Base-by-base conservation (phyloP, 331 rosid genomes). In the Stylosanthes scabra region DNA sequence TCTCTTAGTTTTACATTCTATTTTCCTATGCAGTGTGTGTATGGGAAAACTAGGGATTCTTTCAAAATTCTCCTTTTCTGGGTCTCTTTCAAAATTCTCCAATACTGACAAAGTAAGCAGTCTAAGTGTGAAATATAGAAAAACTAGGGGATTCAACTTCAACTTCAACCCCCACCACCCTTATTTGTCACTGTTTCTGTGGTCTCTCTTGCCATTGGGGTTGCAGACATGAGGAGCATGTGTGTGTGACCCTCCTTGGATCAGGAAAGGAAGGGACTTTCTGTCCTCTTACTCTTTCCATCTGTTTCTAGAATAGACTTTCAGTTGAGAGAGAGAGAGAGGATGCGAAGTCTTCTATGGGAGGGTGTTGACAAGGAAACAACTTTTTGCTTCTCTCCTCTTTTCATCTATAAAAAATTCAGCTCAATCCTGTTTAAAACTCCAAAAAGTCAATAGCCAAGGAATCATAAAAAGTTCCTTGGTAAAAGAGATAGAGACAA, bases 341-440 rank as follows among this genome's bases (percentile, higher is more conserved):
- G 49, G 3, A 51, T 74, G 15, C 15, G 16, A 66, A 54, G 72
- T 69, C 85, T 78, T 84, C 90, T 88, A 91, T 91, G 70, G 88
- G 51, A 44, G 37, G 80, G 86, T 80, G 88, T 90, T 89, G 97
- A 92, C 99, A 66, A 87, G 73, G 83, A 81, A 81, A 68, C 76
- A 66, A 49, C 88, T 74, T 81, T 86, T 83, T 73, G 64, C 72
- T 70, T 66, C 68, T 75, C 78, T 78, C 75, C 54, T 65, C 83
- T 60, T 72, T 82, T 73, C 75, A 34, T 46, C 16, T 56, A 16
- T 4, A 15, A 29, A 75, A 74, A 78, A 81, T 76, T 75, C 63
- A 11, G 82, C 83, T 83, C 59, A 78, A 63, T 88, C 86, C 74
- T 78, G 78, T 68, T 72, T 76, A 49, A 56, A 66, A 82, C 83